Conservation (phyloP, 129 eudicot species). For the Pseudognaphalium luteoalbum region DNA sequence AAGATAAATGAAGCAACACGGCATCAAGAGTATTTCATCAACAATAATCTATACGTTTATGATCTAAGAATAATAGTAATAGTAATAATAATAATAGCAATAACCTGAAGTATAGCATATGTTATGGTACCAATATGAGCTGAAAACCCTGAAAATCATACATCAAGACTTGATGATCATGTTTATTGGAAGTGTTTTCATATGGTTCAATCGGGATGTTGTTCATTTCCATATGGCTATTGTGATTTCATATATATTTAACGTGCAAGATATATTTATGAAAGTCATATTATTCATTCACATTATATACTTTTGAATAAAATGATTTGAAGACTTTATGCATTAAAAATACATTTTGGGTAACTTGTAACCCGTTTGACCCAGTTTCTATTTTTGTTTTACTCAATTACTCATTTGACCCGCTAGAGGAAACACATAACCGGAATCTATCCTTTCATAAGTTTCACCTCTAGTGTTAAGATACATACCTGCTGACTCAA, state of each 20-base stretch:
- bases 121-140: slow-evolving; percentile 60
- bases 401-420: not conserved
- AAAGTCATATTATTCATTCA: not conserved
- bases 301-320: not conserved
- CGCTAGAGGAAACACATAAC: not conserved
- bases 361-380: not conserved
- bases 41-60: not conserved
- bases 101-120: slow-evolving; percentile 64
- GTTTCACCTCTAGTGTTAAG: not conserved
- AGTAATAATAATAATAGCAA: slow-evolving; percentile 22
- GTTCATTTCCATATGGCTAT: not conserved
- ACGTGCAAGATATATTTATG: not conserved
- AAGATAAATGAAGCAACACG: not conserved
- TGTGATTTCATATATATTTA: not conserved
- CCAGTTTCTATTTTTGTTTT: not conserved
- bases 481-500: slow-evolving; percentile 62
- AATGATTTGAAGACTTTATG: not conserved
- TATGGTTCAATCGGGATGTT: not conserved
- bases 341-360: not conserved
- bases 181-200: not conserved
- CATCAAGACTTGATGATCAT: not conserved
- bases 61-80: slow-evolving; percentile 41
- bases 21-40: not conserved
- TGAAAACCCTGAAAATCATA: slow-evolving; percentile 58
- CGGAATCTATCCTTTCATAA: not conserved